Evolutionary conservation across 306 rosid species (phyloP).

Genomic region (Begonia masoniana): DNA sequence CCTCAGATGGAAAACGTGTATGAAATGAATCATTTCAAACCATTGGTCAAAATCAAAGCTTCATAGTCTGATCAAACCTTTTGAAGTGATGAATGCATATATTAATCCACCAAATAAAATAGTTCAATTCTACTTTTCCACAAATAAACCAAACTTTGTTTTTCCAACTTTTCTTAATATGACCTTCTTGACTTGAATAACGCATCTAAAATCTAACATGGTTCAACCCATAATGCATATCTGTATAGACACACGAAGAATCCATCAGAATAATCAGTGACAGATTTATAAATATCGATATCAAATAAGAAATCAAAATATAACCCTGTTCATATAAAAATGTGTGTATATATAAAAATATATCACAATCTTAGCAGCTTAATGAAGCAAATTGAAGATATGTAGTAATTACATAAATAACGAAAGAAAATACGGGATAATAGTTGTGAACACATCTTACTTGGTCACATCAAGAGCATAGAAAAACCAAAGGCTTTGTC

Average conservation of each 20-base stretch:
- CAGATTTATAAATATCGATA: no score
- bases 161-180: background rate
- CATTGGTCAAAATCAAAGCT: background rate
- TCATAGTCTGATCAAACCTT: background rate
- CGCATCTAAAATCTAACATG: no score
- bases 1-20: conserved; percentile 10
- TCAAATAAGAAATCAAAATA: no score
- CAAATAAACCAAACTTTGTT: background rate
- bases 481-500: background rate
- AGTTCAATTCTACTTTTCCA: background rate
- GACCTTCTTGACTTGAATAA: background rate
- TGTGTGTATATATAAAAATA: no score
- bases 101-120: background rate
- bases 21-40: conserved; percentile 11
- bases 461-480: background rate
- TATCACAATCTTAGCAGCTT: no score
- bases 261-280: no score
- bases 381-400: no score
- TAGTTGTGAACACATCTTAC: background rate
- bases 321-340: no score
- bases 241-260: background rate
- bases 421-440: no score
- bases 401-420: no score
- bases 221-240: background rate
- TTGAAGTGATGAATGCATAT: background rate